Base-by-base conservation (phyloP, 2,329 filamentous ascomycete species). In the Microthyrium microscopicum region DNA sequence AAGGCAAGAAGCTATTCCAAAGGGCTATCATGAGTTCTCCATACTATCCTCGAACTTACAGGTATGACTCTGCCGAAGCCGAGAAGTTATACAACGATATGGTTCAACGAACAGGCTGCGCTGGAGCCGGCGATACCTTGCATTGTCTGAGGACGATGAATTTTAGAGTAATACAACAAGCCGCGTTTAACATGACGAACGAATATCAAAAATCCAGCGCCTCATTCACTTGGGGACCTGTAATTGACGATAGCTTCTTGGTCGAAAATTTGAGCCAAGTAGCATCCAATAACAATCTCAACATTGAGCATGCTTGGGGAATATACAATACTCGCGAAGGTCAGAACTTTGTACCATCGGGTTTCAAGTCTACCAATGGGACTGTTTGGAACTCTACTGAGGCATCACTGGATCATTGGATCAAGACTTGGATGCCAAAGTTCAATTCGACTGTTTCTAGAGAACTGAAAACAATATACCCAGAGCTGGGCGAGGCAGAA, bases 291-390 rank as follows among this genome's bases (percentile, higher is more conserved):
- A 49, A 52, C 0, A 32, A 41, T 4, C 48, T 70, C 6, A 61
- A 67, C 33, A 58, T 58, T 3, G 55, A 64, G 2, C 46, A 52
- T 6, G 58, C 61, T 0, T 66, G 64, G 40, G 57, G 60, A n/a
- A 66, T 64, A 56, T 74, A 73, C 47, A 76, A 76, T 45, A 59
- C 64, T 1, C 65, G 73, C 44, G 71, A 76, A 48, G 70, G 72
- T 16, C 63, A 74, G 46, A 70, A 68, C 40, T 76, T 77, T 42
- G 54, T 72, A 16, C 68, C 68, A 0, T 46, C 60, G 0, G 64
- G 61, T 0, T 52, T 74, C 13, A 53, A 50, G 30, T 39, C 40
- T 0, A 41, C 44, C 0, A 47, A 50, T 2, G 48, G 47, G 3
- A 51, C 50, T 12, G 55, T 58, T 0, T 72, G 66, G 45, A 70